Evolutionary conservation across 108 stramenopile genomes (phyloP).

Genomic region (Aurantiochytrium sp.): DNA sequence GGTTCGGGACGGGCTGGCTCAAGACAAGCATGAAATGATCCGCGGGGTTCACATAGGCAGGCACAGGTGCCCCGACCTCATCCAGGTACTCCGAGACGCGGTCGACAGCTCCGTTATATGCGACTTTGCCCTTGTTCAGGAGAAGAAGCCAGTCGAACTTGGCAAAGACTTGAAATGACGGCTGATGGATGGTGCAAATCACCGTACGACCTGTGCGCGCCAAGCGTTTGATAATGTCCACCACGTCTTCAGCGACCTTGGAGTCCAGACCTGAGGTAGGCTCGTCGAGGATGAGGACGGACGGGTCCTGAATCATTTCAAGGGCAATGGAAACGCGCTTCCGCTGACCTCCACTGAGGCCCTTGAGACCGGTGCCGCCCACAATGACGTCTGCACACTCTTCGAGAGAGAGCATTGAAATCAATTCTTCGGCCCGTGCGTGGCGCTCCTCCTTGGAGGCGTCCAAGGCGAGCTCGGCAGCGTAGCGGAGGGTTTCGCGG

Average conservation of each 20-base stretch:
- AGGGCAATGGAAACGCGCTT: constrained; percentile 30
- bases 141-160: constrained; percentile 22
- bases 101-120: background rate
- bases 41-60: constrained; percentile 21
- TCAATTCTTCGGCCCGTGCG: constrained; percentile 11
- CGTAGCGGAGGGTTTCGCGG: constrained; percentile 25
- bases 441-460: constrained; percentile 25
- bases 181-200: constrained; percentile 34
- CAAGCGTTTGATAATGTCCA: background rate
- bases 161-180: background rate
- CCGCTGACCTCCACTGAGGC: constrained; percentile 28
- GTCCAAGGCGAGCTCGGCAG: constrained; percentile 16
- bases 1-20: background rate
- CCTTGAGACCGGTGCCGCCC: background rate
- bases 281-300: constrained; percentile 34
- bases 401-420: background rate
- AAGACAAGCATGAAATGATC: constrained; percentile 15
- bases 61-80: background rate
- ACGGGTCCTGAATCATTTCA: constrained; percentile 28
- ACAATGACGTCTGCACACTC: background rate
- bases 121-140: background rate
- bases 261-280: constrained; percentile 38
- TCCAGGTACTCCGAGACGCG: background rate
- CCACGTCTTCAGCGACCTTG: background rate
- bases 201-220: background rate